These are phyloP conservation scores for Tetrahymena thermophila DNA, from an alignment of 73 alveolate genomes.

Conservation along the genomic window DNA sequence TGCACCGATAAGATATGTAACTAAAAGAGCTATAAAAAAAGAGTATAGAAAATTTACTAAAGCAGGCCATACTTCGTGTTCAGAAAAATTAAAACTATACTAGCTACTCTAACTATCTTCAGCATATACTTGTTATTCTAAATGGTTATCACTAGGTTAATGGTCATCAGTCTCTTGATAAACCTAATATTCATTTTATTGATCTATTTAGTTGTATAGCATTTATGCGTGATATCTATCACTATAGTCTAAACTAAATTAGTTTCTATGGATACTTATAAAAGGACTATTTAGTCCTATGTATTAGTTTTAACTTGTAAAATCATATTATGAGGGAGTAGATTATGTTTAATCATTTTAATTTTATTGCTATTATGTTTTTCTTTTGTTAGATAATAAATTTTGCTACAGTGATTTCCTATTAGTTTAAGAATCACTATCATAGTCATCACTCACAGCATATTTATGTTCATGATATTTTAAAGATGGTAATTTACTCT, in stretches of 20 bases:
- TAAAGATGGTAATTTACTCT: neutral
- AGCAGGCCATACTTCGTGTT: neutral
- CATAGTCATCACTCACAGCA: neutral
- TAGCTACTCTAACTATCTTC: neutral
- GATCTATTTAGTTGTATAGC: too few relatives aligned
- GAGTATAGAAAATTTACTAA: neutral
- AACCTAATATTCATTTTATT: neutral
- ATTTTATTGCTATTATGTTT: neutral
- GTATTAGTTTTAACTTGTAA: too few relatives aligned
- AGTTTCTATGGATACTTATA: neutral
- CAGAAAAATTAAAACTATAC: neutral
- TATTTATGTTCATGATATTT: neutral
- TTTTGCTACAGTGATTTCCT: neutral
- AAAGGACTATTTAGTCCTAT: neutral
- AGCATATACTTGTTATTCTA: neutral
- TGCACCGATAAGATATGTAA: neutral
- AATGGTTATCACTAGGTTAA: neutral
- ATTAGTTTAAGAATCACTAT: neutral
- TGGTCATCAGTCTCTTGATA: neutral
- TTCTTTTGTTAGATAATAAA: neutral
- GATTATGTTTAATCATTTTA: too few relatives aligned
- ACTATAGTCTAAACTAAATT: too few relatives aligned
- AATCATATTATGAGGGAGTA: too few relatives aligned
- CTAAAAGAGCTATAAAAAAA: neutral
- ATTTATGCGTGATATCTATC: neutral